Percentiles rank a stretch among this genome's conserved stretches.
phyloP scores from a whole-genome alignment of 2,329 filamentous ascomycete genomes.

The Aspergillus alliaceus region DNA sequence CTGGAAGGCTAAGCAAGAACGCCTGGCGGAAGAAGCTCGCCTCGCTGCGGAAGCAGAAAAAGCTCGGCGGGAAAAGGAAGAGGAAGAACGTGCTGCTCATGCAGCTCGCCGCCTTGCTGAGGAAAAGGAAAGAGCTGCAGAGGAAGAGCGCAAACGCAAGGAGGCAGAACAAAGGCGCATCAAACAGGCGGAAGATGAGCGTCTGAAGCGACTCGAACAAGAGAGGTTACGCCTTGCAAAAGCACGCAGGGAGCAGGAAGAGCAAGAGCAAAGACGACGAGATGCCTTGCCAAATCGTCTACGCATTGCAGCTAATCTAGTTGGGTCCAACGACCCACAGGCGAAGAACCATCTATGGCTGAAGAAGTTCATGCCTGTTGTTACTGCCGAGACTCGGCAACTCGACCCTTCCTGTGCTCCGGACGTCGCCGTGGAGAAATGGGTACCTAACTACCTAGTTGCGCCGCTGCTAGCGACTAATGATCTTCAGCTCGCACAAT shows the following conservation, averaged over 20 bases:
- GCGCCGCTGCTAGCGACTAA: constrained; percentile 51
- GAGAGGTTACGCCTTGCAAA: constrained; percentile 45
- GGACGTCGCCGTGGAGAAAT: constrained; percentile 44
- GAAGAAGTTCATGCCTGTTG: constrained; percentile 47
- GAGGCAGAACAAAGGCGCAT: constrained; percentile 44
- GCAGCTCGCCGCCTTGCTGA: constrained; percentile 36
- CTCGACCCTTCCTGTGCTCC: constrained; percentile 40
- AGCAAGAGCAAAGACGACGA: constrained; percentile 47
- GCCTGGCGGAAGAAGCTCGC: constrained; percentile 31
- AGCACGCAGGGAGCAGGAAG: constrained; percentile 45
- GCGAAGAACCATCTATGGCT: constrained; percentile 46
- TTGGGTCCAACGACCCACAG: constrained; percentile 43
- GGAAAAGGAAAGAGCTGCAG: constrained; percentile 45
- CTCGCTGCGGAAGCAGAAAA: constrained; percentile 30
- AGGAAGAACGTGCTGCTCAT: constrained; percentile 34
- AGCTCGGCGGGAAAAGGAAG: constrained; percentile 33
- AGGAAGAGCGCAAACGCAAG: constrained; percentile 43
- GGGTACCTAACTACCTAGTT: constrained; percentile 51
- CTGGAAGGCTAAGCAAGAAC: constrained; percentile 32
- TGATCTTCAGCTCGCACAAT: constrained; percentile 50
- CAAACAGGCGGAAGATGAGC: constrained; percentile 49
- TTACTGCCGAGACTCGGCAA: constrained; percentile 44
- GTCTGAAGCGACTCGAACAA: constrained; percentile 43
- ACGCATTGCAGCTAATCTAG: constrained; percentile 45
- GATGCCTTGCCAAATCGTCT: constrained; percentile 48